These are phyloP conservation scores for Pythium brassicae DNA, from an alignment of 352 stramenopile genomes.

Conservation along the genomic window DNA sequence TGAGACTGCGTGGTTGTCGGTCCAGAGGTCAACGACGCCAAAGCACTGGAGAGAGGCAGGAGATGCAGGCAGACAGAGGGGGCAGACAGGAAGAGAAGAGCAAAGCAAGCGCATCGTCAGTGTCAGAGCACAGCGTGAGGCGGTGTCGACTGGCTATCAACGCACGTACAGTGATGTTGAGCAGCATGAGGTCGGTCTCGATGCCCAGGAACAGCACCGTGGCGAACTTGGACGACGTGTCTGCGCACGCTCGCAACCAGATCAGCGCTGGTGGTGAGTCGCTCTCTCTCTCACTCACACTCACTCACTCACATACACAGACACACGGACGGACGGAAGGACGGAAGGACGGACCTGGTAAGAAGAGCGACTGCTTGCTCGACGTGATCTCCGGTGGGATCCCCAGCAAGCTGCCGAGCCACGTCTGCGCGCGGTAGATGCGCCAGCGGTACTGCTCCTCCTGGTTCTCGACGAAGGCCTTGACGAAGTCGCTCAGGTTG, in stretches of 20 bases:
- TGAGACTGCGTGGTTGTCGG: conserved; percentile 58
- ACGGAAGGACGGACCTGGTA: conserved; percentile 56
- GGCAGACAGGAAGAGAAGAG: no score
- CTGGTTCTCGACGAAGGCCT: conserved; percentile 82
- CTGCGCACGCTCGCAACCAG: conserved; percentile 11
- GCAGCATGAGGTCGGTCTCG: conserved; percentile 85
- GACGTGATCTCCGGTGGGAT: conserved; percentile 70
- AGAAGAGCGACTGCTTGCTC: conserved; percentile 60
- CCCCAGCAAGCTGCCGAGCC: conserved; percentile 56
- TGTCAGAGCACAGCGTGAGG: neutral
- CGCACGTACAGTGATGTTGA: conserved; percentile 80
- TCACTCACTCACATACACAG: no score
- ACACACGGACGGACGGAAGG: no score
- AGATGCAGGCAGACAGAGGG: no score
- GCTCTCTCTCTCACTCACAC: no score
- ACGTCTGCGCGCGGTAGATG: conserved; percentile 79
- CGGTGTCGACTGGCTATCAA: neutral
- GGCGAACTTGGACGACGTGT: conserved; percentile 49
- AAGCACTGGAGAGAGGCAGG: conserved; percentile 62
- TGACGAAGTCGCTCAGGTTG: conserved; percentile 73
- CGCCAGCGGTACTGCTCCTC: conserved; percentile 73
- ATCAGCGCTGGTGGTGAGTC: no score
- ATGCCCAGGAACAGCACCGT: conserved; percentile 68
- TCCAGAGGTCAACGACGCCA: conserved; percentile 59
- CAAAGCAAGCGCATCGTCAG: no score